Base-by-base conservation (phyloP, 768 basidiomycete genomes). In the Stropharia rugosoannulata region DNA sequence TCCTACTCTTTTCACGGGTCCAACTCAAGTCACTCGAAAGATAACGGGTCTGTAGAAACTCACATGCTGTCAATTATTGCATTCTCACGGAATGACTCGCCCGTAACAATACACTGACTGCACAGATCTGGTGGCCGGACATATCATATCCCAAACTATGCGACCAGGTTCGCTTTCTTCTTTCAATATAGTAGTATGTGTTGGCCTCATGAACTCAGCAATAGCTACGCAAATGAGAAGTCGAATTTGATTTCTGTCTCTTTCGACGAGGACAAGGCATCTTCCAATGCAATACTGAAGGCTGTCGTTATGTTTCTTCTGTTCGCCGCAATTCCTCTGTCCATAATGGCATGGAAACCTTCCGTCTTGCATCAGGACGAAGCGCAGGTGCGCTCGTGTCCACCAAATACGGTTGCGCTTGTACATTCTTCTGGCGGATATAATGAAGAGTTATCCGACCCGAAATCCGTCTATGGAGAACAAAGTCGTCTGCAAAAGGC, bases 131-230 rank as follows among this genome's bases (percentile, higher is more conserved):
- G 73, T 13, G 71, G 72, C 53, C 67, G 71, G 40, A 75, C 72
- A 32, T 75, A 75, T 58, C 73, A 75, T 61, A 67, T 75, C 47
- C 72, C 73, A 32, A 75, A 75, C 54, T 73, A 73, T 56, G 73
- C 72, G 22, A 75, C 73, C 55, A 75, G 72, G 73, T 72, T 38
- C 42, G 67, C 56, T 39, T 48, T 46, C 50, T 48, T 42, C 38
- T 27, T 39, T 35, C 27, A 36, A 15, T 11, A 32, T 7, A 15
- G 36, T 22, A 56, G 44, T 25, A 47, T 43, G 51, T 42, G 43
- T 42, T 15, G 39, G 15, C 39, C 35, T 22, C 56, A 40, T 44
- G 55, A 54, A 57, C 49, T 46, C 46, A 49, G 51, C 42, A 49
- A 40, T 36, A 75, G 73, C 58, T 75, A 75, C 56, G 71, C 73